These are phyloP conservation scores for Globisporangium acanthophoron DNA, from an alignment of 352 stramenopile species.

Conservation along the genomic window DNA sequence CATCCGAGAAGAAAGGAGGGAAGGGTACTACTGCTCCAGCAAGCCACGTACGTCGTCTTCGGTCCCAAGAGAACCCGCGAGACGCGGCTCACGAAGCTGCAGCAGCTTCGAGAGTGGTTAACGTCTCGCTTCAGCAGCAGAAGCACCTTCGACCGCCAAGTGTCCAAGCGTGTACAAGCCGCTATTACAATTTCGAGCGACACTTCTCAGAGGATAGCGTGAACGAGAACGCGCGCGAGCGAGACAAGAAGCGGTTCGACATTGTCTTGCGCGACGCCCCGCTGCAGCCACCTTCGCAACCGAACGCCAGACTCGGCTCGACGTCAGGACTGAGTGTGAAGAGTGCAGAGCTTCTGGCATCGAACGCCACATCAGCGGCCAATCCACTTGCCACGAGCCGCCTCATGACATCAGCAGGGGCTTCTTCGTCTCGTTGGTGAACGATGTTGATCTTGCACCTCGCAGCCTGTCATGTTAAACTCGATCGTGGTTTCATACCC, in stretches of 20 bases:
- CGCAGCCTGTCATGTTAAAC: too few species aligned
- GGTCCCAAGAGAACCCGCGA: neutral
- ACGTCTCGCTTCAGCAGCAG: neutral
- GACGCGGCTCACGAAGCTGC: neutral
- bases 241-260: slow-evolving; percentile 14
- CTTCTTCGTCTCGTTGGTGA: slow-evolving; percentile 3
- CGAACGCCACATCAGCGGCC: slow-evolving; percentile 41
- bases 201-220: neutral
- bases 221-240: slow-evolving; percentile 1
- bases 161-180: neutral
- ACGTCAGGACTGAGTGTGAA: slow-evolving; percentile 16
- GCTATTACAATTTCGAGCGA: slow-evolving; percentile 6
- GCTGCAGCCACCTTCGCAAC: slow-evolving; percentile 2
- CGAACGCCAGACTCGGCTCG: neutral
- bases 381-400: slow-evolving; percentile 45
- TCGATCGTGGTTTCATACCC: too few species aligned
- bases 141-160: neutral
- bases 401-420: slow-evolving; percentile 25
- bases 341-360: slow-evolving; percentile 23
- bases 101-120: neutral
- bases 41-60: neutral
- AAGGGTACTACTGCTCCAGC: slow-evolving; percentile 2
- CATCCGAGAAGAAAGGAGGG: neutral
- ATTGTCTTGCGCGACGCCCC: slow-evolving; percentile 15
- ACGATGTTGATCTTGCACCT: slow-evolving; percentile 5